Conservation (phyloP, 352 stramenopile species). For the Pythium monospermum region DNA sequence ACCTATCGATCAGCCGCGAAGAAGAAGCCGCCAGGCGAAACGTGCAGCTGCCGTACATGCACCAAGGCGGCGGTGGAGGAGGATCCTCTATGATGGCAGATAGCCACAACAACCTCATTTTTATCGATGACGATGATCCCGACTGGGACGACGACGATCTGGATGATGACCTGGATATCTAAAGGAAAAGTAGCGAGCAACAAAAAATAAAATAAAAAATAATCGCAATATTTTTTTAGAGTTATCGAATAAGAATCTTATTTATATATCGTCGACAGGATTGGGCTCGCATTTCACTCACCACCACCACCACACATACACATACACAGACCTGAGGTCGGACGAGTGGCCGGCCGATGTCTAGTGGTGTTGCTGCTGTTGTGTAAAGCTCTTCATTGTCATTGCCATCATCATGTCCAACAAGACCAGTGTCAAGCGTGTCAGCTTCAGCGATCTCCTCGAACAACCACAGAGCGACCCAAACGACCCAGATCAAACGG, state of each 20-base stretch:
- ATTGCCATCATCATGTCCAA: neutral
- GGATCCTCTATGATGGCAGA: too few relatives aligned
- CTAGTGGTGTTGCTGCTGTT: too few relatives aligned
- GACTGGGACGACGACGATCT: conserved; percentile 60
- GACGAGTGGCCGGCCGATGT: too few relatives aligned
- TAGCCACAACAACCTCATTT: conserved; percentile 38
- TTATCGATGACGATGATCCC: conserved; percentile 77
- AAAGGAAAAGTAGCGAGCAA: too few relatives aligned
- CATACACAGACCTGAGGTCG: too few relatives aligned
- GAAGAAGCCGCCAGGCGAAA: conserved; percentile 56
- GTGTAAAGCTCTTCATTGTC: too few relatives aligned
- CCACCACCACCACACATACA: too few relatives aligned
- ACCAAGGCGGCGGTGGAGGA: conserved; percentile 24
- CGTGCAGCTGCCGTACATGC: conserved; percentile 71
- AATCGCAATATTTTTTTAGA: too few relatives aligned
- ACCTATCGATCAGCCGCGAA: conserved; percentile 50
- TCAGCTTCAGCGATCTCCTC: conserved; percentile 15
- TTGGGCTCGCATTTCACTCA: too few relatives aligned
- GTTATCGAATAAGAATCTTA: too few relatives aligned
- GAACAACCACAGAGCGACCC: neutral
- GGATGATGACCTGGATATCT: conserved; percentile 45
- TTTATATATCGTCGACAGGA: too few relatives aligned
- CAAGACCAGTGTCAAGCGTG: conserved; percentile 19
- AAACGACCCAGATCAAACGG: neutral
- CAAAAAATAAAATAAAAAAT: too few relatives aligned